Evolutionary conservation across 306 rosid genomes (phyloP).

Genomic region (Adenanthera pavonina): DNA sequence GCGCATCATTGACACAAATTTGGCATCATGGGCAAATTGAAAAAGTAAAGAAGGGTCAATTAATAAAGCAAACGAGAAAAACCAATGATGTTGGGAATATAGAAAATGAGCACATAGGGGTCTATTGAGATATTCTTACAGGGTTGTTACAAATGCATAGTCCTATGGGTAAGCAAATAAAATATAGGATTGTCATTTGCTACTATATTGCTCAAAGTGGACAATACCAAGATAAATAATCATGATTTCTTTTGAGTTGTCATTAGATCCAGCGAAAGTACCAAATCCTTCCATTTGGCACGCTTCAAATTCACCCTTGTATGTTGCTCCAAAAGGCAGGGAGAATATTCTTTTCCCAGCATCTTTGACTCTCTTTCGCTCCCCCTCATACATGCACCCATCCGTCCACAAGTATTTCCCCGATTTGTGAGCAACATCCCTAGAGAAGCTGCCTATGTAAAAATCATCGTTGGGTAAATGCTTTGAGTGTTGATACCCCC

Average conservation of each 20-base stretch:
- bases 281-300: constrained; percentile 91
- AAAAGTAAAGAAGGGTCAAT: no score
- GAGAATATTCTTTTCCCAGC: constrained; percentile 80
- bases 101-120: no score
- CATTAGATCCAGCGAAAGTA: constrained; percentile 71
- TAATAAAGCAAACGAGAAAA: no score
- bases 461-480: constrained; percentile 87
- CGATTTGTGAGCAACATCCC: constrained; percentile 81
- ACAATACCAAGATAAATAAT: no score
- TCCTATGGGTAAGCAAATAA: no score
- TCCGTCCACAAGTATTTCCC: constrained; percentile 93
- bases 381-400: constrained; percentile 89
- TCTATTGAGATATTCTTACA: no score
- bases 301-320: constrained; percentile 84
- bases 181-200: no score
- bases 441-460: constrained; percentile 85
- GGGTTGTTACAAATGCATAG: no score
- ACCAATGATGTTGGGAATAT: no score
- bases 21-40: no score
- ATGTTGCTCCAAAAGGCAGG: constrained; percentile 93
- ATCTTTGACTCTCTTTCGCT: constrained; percentile 80
- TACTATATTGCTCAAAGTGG: no score
- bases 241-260: constrained; percentile 35
- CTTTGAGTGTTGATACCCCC: constrained; percentile 15
- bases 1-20: no score